Evolutionary conservation across 208 protist species (phyloP), one percentile per base, ranked within the genome.

Genomic region (Jaenimonas drosophilae): DNA sequence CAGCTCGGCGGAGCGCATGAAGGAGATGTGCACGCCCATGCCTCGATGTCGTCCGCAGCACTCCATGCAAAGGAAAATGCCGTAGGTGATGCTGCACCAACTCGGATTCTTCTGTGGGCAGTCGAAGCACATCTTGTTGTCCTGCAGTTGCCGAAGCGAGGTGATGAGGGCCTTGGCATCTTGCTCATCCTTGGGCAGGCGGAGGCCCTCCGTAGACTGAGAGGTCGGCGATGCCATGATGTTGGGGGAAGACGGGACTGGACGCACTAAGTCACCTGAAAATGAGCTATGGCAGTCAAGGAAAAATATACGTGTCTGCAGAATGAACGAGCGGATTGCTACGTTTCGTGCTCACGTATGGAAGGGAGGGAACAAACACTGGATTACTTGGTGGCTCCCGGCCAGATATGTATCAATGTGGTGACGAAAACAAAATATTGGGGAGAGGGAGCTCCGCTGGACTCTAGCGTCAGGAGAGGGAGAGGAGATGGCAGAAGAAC

Each of bases 61-160:
- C 43, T 98, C 90, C 66, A 98, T 87, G 72, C 97, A 99, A 37
- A 99, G 77, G 51, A 97, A 98, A 43, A 97, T 81, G 49, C 95
- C 97, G 59, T 92, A 97, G 1, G 89, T 92, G 19, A 98, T 79
- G 38, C 88, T 97, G 32, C 89, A 87, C 96, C 97, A 99, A 39
- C 77, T 96, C 7, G 97, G 96, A 44, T 91, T 96, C 59, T 97
- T 97, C 42, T 88, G 74, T 25, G 69, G 61, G 65, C 97, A 99
- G 73, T 99, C 97, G 53, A 98, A 98, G 74, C 96, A 98, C 16
- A 83, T 53, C 34, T 76, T 82, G 66, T 96, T 96, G 34, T 86
- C 82, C 0, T 68, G 50, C n/a, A 62, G 47, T 41, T 70, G 65
- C 12, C 86, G 75, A 16, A 90, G 55, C 21, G 49, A 45, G 6